A percentile compares a stretch with the other conserved stretches of the same genome.
Conservation (phyloP, 83 land plant species). For the Picea abies region DNA sequence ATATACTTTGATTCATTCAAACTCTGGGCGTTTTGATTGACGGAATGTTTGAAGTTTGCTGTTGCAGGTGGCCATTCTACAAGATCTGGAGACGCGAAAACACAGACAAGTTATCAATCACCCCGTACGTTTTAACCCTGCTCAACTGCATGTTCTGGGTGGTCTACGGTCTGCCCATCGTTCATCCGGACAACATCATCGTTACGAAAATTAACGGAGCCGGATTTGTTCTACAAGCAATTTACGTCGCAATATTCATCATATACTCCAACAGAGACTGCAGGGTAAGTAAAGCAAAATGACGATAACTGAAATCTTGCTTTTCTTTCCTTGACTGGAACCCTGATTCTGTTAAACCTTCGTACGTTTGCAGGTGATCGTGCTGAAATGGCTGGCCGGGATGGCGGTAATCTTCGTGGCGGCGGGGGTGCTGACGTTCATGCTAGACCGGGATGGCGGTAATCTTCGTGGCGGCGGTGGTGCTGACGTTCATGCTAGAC, state of each 20-base stretch:
- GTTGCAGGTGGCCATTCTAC: slow-evolving; percentile 59
- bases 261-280: slow-evolving; percentile 26
- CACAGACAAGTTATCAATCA: slow-evolving; percentile 61
- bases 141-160: slow-evolving; percentile 73
- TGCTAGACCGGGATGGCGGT: slow-evolving; percentile 13
- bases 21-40: not conserved
- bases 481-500: slow-evolving; percentile 21
- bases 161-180: slow-evolving; percentile 66
- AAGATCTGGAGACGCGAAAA: slow-evolving; percentile 38
- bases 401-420: slow-evolving; percentile 16
- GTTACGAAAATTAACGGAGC: slow-evolving; percentile 61
- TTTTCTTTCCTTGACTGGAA: too few relatives aligned
- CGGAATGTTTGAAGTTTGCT: not conserved
- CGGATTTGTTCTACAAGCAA: slow-evolving; percentile 47
- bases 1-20: not conserved
- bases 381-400: too few relatives aligned
- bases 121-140: slow-evolving; percentile 57
- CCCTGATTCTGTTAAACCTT: too few relatives aligned
- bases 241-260: slow-evolving; percentile 47
- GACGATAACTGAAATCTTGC: too few relatives aligned
- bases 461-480: slow-evolving; percentile 23
- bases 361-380: too few relatives aligned
- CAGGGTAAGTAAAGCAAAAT: slow-evolving; percentile 17
- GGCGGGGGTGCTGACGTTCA: slow-evolving; percentile 20
- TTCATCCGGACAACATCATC: slow-evolving; percentile 50